A percentile compares a stretch with the other conserved stretches of the same genome.
Conservation (phyloP, 192 early-diverging fungal genomes). For the Linnemannia zychae region DNA sequence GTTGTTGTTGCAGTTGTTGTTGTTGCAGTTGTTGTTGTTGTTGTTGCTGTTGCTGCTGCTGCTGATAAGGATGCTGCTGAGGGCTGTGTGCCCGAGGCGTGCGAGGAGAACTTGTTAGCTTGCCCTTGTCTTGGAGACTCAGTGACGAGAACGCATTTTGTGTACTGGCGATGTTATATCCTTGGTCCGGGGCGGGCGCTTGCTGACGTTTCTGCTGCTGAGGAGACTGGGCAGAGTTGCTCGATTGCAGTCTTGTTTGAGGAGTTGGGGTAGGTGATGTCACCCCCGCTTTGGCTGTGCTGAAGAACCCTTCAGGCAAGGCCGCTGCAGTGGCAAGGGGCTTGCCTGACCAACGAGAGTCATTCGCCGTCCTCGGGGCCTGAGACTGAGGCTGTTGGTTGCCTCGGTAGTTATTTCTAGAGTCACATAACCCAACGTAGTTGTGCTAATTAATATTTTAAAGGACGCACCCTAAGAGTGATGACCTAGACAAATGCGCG, state of each 20-base stretch:
- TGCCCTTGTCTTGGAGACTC: background rate
- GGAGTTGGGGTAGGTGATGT: background rate
- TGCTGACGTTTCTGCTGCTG: background rate
- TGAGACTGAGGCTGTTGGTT: background rate
- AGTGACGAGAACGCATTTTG: background rate
- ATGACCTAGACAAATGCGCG: background rate
- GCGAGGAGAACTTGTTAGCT: background rate
- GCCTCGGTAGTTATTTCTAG: background rate
- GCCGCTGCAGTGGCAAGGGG: slow-evolving; percentile 16
- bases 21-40: background rate
- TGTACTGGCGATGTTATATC: background rate
- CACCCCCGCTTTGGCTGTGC: slow-evolving; percentile 23
- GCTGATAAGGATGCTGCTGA: background rate
- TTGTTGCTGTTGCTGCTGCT: background rate
- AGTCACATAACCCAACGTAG: too few relatives aligned
- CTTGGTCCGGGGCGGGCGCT: background rate
- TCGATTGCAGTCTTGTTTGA: background rate
- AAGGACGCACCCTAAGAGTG: too few relatives aligned
- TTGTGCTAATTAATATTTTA: too few relatives aligned
- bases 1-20: too few relatives aligned
- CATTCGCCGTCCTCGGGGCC: background rate
- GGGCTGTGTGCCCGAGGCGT: background rate
- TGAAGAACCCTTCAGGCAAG: slow-evolving; percentile 39
- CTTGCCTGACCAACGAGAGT: slow-evolving; percentile 36
- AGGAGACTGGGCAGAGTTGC: background rate